Conservation (phyloP, 2,329 filamentous ascomycete species). For the Paramyrothecium roridum region DNA sequence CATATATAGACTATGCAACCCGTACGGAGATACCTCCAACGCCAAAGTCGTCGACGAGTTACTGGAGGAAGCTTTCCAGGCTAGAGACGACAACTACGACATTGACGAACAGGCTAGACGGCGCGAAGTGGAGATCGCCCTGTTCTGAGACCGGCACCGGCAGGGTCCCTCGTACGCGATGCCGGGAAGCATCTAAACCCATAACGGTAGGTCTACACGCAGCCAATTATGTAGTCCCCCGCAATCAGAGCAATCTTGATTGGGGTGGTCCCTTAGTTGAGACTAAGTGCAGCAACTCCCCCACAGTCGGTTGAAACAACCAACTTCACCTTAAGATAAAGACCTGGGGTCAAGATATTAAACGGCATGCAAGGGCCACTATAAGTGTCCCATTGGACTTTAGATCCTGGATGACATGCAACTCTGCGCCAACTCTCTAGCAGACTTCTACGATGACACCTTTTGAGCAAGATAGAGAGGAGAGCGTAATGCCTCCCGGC, state of each 20-base stretch:
- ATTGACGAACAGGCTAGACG: constrained; percentile 9
- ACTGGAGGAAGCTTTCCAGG: constrained; percentile 10
- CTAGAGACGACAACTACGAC: constrained; percentile 9
- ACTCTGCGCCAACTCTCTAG: not conserved
- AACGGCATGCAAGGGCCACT: not conserved
- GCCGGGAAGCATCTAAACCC: not conserved
- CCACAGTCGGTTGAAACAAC: not conserved
- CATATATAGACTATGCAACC: constrained; percentile 5
- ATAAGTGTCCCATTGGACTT: not conserved
- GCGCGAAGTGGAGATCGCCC: constrained; percentile 10
- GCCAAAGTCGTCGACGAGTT: constrained; percentile 8
- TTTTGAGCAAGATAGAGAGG: not conserved
- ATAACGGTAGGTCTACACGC: constrained; percentile 2
- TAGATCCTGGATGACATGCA: not conserved
- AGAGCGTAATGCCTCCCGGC: not conserved
- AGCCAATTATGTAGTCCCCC: not conserved
- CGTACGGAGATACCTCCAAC: constrained; percentile 10
- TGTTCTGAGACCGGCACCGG: constrained; percentile 9
- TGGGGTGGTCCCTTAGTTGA: not conserved
- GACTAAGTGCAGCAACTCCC: not conserved
- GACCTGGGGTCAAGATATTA: not conserved
- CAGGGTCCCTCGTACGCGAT: not conserved
- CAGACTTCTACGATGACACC: not conserved
- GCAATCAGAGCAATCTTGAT: not conserved
- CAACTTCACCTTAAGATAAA: not conserved